Evolutionary conservation across 768 basidiomycete genomes (phyloP).

Genomic region (Podaxis sp.): DNA sequence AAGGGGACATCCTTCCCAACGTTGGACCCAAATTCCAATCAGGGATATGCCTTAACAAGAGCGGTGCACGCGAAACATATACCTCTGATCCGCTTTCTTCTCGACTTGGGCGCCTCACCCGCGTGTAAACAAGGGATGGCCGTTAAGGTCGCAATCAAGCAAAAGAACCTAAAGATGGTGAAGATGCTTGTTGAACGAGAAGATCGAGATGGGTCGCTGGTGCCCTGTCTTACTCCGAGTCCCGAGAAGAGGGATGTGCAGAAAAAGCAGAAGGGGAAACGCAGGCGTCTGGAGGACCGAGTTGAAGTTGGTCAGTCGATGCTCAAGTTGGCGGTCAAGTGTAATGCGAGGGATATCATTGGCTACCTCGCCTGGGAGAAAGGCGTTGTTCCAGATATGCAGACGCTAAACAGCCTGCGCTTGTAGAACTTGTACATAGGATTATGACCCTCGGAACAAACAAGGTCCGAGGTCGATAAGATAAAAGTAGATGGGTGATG

Average conservation of each 20-base stretch:
- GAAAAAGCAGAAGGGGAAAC: conserved; percentile 37
- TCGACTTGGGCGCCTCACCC: conserved; percentile 74
- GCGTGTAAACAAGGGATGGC: conserved; percentile 58
- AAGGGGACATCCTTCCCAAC: conserved; percentile 33
- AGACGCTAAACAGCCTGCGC: conserved; percentile 41
- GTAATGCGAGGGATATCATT: conserved; percentile 66
- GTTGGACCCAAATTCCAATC: conserved; percentile 63
- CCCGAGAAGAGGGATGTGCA: conserved; percentile 16
- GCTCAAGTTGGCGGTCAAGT: conserved; percentile 65
- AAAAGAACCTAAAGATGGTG: conserved; percentile 66
- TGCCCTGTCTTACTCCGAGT: background rate
- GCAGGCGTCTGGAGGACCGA: conserved; percentile 59
- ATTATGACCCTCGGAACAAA: background rate
- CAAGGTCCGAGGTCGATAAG: background rate
- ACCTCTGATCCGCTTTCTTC: conserved; percentile 69
- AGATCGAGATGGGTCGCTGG: background rate
- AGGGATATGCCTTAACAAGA: conserved; percentile 80
- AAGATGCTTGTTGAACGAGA: conserved; percentile 59
- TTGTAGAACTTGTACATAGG: background rate
- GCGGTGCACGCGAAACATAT: conserved; percentile 68
- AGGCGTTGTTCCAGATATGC: conserved; percentile 71
- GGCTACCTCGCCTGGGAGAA: conserved; percentile 72
- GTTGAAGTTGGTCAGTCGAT: conserved; percentile 52
- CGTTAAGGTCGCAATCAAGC: conserved; percentile 72
- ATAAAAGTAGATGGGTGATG: background rate